phyloP scores from a whole-genome alignment of 176 grass and related monocot species.

The Cenchrus fungigraminus region DNA sequence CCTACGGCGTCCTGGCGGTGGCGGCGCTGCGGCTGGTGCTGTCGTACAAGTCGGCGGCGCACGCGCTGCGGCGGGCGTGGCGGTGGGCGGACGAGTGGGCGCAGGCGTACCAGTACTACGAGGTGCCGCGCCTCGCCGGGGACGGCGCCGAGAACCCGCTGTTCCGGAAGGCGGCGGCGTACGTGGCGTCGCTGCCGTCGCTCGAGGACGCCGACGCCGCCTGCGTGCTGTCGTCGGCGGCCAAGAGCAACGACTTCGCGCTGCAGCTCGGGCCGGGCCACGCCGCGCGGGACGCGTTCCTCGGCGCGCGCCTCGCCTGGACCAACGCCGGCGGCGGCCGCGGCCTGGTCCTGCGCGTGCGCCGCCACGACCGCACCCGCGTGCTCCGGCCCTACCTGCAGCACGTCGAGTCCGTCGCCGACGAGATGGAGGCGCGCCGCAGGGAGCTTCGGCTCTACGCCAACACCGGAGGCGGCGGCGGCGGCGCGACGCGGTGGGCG shows the following conservation, averaged over 20 bases:
- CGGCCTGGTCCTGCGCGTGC: conserved; percentile 74
- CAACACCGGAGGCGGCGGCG: conserved; percentile 28
- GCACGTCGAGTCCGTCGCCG: conserved; percentile 84
- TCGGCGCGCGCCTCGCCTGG: conserved; percentile 80
- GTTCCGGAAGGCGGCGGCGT: conserved; percentile 77
- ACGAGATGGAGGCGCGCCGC: conserved; percentile 76
- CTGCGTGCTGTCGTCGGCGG: conserved; percentile 65
- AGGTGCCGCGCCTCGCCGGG: conserved; percentile 58
- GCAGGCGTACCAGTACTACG: conserved; percentile 93
- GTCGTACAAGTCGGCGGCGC: conserved; percentile 74
- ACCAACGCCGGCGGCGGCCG: conserved; percentile 32
- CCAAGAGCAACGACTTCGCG: conserved; percentile 81
- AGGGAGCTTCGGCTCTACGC: conserved; percentile 66
- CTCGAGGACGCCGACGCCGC: conserved; percentile 78
- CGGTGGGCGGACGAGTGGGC: conserved; percentile 68
- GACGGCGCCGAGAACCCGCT: conserved; percentile 74
- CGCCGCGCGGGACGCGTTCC: conserved; percentile 68
- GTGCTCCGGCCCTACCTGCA: conserved; percentile 88
- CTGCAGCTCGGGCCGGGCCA: conserved; percentile 63
- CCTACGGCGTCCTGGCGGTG: conserved; percentile 38
- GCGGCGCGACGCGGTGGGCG: conserved; percentile 38
- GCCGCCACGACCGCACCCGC: conserved; percentile 77
- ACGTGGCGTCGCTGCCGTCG: conserved; percentile 73
- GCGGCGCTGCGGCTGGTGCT: conserved; percentile 56
- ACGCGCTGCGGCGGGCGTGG: conserved; percentile 62